These are phyloP conservation scores for Colletotrichum tanaceti DNA, from an alignment of 2,329 filamentous ascomycete species.

Conservation along the genomic window DNA sequence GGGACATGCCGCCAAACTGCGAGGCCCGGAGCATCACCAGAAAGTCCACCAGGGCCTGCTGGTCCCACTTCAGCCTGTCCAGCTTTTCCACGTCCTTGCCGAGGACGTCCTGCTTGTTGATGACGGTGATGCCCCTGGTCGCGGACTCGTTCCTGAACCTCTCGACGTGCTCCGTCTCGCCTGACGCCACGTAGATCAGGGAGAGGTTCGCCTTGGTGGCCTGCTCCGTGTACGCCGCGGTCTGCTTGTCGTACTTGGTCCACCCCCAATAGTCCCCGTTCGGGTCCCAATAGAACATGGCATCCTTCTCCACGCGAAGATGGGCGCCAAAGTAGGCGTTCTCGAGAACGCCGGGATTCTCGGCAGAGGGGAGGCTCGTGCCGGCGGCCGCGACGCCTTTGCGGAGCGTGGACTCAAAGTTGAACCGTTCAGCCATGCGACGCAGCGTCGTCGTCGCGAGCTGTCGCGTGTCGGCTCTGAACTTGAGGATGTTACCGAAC, in stretches of 20 bases:
- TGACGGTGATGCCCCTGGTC: slow-evolving; percentile 42
- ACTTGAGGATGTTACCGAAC: slow-evolving; percentile 49
- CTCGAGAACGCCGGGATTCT: slow-evolving; percentile 37
- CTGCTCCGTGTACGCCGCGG: slow-evolving; percentile 46
- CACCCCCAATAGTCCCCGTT: not conserved
- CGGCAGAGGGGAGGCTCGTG: not conserved
- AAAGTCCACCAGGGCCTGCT: slow-evolving; percentile 50
- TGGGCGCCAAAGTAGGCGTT: slow-evolving; percentile 48
- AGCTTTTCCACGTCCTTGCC: slow-evolving; percentile 40
- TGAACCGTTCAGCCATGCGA: slow-evolving; percentile 41
- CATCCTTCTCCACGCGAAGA: slow-evolving; percentile 48
- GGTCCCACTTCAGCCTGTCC: slow-evolving; percentile 46
- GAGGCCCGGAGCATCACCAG: slow-evolving; percentile 49
- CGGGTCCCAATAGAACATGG: slow-evolving; percentile 47
- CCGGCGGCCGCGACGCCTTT: not conserved
- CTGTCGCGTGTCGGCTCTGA: slow-evolving; percentile 46
- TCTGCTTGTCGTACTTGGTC: slow-evolving; percentile 47
- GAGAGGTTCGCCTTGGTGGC: slow-evolving; percentile 43
- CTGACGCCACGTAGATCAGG: slow-evolving; percentile 47
- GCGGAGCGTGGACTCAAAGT: slow-evolving; percentile 18
- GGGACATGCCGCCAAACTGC: slow-evolving; percentile 49
- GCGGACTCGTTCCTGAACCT: slow-evolving; percentile 19
- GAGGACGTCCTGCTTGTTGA: slow-evolving; percentile 49
- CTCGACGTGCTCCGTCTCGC: slow-evolving; percentile 45
- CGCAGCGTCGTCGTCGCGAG: slow-evolving; percentile 46